Percentiles rank a stretch among this genome's conserved stretches.
phyloP scores from a whole-genome alignment of 1,284 basidiomycete genomes.

The Cryptococcus neoformans region DNA sequence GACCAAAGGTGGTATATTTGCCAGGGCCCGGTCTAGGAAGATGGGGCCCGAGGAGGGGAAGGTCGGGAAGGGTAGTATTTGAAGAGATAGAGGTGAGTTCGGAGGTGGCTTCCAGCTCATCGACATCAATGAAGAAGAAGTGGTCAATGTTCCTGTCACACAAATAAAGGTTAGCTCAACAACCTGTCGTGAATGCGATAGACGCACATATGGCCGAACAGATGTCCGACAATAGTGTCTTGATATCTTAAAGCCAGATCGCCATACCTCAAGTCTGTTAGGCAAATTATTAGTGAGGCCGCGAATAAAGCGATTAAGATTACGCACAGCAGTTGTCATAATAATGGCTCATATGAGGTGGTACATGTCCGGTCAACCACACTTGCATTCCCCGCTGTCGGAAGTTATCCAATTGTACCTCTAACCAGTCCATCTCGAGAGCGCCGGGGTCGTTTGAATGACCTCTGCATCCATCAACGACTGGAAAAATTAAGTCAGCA shows the following conservation, averaged over 20 bases:
- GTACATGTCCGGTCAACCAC: slow-evolving; percentile 57
- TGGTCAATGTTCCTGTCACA: slow-evolving; percentile 49
- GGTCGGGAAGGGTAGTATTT: neutral
- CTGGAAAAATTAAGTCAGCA: slow-evolving; percentile 11
- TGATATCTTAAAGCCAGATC: slow-evolving; percentile 80
- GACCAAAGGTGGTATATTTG: slow-evolving; percentile 25
- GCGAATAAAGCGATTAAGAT: neutral
- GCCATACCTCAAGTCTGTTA: slow-evolving; percentile 70
- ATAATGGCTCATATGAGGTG: slow-evolving; percentile 72
- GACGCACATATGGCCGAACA: slow-evolving; percentile 67
- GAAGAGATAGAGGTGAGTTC: neutral
- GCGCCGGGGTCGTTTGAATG: slow-evolving; percentile 69
- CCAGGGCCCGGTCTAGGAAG: slow-evolving; percentile 14
- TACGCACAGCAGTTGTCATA: slow-evolving; percentile 66
- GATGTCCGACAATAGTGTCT: slow-evolving; percentile 84
- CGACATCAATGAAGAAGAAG: slow-evolving; percentile 50
- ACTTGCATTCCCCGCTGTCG: slow-evolving; percentile 72
- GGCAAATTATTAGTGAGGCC: slow-evolving; percentile 7
- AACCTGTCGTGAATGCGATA: neutral
- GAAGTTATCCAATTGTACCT: slow-evolving; percentile 73
- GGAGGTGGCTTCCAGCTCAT: slow-evolving; percentile 38
- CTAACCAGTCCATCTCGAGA: slow-evolving; percentile 83
- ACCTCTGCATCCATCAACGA: slow-evolving; percentile 62
- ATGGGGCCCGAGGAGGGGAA: slow-evolving; percentile 18
- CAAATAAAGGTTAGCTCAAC: neutral